Conservation (phyloP, 768 basidiomycete species). For the Mrakia gelida region DNA sequence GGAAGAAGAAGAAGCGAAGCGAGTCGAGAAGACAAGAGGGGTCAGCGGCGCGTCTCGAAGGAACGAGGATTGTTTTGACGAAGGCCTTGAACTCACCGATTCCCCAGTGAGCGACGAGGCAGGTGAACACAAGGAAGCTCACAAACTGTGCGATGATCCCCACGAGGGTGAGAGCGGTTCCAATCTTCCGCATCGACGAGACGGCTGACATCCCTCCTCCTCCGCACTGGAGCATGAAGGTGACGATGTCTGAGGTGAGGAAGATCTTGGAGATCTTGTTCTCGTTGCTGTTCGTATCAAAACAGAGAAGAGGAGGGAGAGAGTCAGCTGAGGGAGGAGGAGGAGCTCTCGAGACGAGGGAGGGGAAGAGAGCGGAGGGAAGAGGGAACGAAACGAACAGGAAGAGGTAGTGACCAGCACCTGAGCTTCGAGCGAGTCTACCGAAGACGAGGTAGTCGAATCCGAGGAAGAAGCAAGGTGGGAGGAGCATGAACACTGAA, state of each 20-base stretch:
- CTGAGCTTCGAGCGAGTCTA: neutral
- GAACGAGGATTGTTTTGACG: neutral
- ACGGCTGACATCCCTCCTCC: neutral
- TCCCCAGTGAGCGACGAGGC: neutral
- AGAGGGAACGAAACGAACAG: neutral
- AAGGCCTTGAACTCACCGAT: neutral
- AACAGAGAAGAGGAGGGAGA: too few species aligned
- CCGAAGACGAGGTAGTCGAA: neutral
- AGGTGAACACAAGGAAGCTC: neutral
- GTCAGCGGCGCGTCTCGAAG: neutral
- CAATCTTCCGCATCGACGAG: neutral
- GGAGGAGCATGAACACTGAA: neutral
- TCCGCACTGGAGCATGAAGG: neutral
- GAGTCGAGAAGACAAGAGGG: too few species aligned
- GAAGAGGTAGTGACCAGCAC: neutral
- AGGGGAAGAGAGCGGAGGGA: neutral
- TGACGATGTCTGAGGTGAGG: neutral
- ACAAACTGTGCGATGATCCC: neutral
- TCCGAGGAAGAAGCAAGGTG: constrained; percentile 1
- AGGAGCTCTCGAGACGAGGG: too few species aligned
- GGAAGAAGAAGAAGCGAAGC: too few species aligned
- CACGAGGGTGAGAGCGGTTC: neutral
- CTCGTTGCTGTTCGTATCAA: neutral
- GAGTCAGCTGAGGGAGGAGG: too few species aligned
- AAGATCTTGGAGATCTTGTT: neutral